Conservation (phyloP, 108 stramenopile species). For the Pseudonitzschia delicatissima region DNA sequence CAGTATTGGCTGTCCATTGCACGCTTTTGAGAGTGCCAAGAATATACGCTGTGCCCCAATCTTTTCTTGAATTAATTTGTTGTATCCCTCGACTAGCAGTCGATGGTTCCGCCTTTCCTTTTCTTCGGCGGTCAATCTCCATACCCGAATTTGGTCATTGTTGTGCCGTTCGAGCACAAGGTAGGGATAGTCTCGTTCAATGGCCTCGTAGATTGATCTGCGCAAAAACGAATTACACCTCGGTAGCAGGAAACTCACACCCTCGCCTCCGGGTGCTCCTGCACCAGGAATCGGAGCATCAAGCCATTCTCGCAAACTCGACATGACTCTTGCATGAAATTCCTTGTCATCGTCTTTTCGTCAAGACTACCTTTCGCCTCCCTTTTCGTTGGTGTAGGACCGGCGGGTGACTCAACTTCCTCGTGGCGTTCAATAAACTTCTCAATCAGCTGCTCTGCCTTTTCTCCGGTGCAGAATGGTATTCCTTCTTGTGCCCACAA, state of each 20-base stretch:
- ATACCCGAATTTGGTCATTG: constrained; percentile 63
- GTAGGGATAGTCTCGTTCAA: constrained; percentile 70
- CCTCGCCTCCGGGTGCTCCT: constrained; percentile 32
- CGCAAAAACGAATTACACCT: constrained; percentile 79
- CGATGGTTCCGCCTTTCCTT: constrained; percentile 42
- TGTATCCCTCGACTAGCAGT: constrained; percentile 53
- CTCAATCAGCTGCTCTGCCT: constrained; percentile 36
- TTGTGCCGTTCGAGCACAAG: constrained; percentile 51
- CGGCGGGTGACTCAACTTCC: constrained; percentile 1
- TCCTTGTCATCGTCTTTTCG: constrained; percentile 21
- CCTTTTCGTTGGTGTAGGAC: constrained; percentile 4
- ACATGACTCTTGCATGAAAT: constrained; percentile 56
- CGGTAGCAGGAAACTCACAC: constrained; percentile 56
- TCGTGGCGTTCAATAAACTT: constrained; percentile 36
- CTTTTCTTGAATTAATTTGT: constrained; percentile 44
- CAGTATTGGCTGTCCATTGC: constrained; percentile 38
- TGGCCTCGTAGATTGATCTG: constrained; percentile 74
- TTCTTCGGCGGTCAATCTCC: constrained; percentile 58
- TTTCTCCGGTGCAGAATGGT: constrained; percentile 42
- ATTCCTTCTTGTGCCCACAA: constrained; percentile 61
- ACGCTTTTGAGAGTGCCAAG: constrained; percentile 63
- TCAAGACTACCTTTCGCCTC: constrained; percentile 29
- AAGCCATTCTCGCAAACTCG: constrained; percentile 77
- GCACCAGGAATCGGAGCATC: constrained; percentile 49
- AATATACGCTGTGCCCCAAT: constrained; percentile 79